Conservation (phyloP, 164 flowering plant species). For the Brasenia schreberi region DNA sequence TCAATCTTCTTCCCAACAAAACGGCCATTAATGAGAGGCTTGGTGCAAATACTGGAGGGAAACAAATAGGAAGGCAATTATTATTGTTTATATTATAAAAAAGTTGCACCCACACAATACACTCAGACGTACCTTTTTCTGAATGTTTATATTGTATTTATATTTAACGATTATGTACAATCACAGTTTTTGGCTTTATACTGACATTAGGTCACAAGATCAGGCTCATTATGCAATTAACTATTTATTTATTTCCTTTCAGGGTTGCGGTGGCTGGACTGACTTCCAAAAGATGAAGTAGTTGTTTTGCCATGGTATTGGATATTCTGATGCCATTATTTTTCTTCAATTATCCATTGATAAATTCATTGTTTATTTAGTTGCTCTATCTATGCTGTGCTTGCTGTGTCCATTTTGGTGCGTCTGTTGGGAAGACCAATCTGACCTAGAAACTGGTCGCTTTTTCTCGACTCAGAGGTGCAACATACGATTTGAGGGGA, state of each 20-base stretch:
- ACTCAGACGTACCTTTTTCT: background rate
- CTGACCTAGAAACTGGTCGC: no score
- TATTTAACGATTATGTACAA: background rate
- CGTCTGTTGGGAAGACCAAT: background rate
- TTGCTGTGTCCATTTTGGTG: background rate
- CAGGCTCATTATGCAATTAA: no score
- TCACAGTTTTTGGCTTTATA: background rate
- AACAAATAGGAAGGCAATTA: background rate
- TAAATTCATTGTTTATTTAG: background rate
- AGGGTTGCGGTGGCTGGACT: slow-evolving; percentile 36
- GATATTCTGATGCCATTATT: background rate
- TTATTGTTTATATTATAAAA: background rate
- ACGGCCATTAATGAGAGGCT: background rate
- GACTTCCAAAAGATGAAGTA: slow-evolving; percentile 39
- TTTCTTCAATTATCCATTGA: background rate
- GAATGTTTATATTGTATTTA: background rate
- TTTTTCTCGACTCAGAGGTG: no score
- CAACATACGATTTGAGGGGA: no score
- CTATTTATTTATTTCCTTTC: slow-evolving; percentile 10
- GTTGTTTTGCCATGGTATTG: slow-evolving; percentile 6
- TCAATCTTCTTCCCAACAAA: background rate
- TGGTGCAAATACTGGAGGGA: background rate
- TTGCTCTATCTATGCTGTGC: background rate
- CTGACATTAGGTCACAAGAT: no score
- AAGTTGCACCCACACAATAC: no score